phyloP scores from a whole-genome alignment of 441 rosid genomes.

The Flueggea neowawraea region DNA sequence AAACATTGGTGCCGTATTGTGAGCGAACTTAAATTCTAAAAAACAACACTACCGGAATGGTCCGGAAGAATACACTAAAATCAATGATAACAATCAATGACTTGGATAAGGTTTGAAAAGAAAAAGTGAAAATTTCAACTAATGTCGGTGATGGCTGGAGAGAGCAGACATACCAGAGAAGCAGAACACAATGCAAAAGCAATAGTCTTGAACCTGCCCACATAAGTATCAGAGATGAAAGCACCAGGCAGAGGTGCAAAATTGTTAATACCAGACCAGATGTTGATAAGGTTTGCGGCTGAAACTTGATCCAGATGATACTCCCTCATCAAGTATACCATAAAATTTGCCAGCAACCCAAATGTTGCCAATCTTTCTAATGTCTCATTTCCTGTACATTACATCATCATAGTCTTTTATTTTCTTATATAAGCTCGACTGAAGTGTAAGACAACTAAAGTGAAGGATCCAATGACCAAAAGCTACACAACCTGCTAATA shows the following conservation, averaged over 20 bases:
- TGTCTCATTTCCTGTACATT: constrained; percentile 70
- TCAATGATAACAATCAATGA: no score
- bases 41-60: no score
- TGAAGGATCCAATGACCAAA: no score
- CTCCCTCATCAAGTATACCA: constrained; percentile 59
- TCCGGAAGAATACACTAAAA: no score
- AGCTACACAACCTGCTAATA: no score
- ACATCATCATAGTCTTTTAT: no score
- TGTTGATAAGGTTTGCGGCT: constrained; percentile 52
- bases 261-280: constrained; percentile 66
- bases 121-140: neutral
- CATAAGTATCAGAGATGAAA: constrained; percentile 53
- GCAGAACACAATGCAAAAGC: constrained; percentile 54
- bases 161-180: constrained; percentile 35
- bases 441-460: no score
- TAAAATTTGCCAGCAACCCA: constrained; percentile 64
- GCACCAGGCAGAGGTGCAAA: constrained; percentile 70
- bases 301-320: constrained; percentile 58
- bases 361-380: constrained; percentile 69
- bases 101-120: no score
- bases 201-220: constrained; percentile 58
- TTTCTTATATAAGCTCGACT: no score
- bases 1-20: no score
- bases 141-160: neutral
- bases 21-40: no score